Evolutionary conservation across 208 protist species (phyloP), one percentile per base, ranked within the genome.

Genomic region (Trypanosomatidae sp.): DNA sequence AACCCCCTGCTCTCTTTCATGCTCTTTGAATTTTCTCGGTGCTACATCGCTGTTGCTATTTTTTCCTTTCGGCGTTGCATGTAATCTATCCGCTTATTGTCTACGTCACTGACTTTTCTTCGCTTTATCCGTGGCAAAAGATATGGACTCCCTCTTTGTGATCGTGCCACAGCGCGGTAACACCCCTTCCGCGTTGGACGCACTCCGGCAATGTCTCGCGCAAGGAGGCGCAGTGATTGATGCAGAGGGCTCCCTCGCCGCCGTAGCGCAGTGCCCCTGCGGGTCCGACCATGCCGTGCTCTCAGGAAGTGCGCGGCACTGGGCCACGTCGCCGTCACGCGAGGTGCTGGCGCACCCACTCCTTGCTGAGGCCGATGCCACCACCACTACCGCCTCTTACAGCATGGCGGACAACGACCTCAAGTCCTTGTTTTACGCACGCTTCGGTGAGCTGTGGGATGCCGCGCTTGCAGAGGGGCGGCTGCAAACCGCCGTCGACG

Each of bases 371-470:
- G 1, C 22, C 0, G 4, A 41, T 30, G 25, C 1, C 62, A 64
- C 5, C 46, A 13, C 56, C 30, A 9, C 7, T 62, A 3, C 1
- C 66, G 15, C 67, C 66, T 22, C 72, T 71, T 39, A 36, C 62
- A 2, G n/a, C n/a, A n/a, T n/a, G n/a, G 70, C 69, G 5, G 73
- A 77, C 52, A 71, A 71, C 1, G 70, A 76, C 41, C 66, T 90
- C 64, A 77, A 89, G 67, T 81, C 87, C 8, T 55, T 83, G 39
- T 92, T 94, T 44, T 91, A 86, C 69, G 62, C 43, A 6, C 62
- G 67, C 58, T 92, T 80, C 73, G 74, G 81, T 25, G 91, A 93
- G 66, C 65, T 92, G 53, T 94, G 89, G 86, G 87, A 92, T 17
- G 66, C 79, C 12, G 91, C 82, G 22, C 68, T 93, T 56, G 79